A percentile compares a stretch with the other conserved stretches of the same genome.
Conservation (phyloP, 768 basidiomycete genomes). For the Boletales sp. region DNA sequence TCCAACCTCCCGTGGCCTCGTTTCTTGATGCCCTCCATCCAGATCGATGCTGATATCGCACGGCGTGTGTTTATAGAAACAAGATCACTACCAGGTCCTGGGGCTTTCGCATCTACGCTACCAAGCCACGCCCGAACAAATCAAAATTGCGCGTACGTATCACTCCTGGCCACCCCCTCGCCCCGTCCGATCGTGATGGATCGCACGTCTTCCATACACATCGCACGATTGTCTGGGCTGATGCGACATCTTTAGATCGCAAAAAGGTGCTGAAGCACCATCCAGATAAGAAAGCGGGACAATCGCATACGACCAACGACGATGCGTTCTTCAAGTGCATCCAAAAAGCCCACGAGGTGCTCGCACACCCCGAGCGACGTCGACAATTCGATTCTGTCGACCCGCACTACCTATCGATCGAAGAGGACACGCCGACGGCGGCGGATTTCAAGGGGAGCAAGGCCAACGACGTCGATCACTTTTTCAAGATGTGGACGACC, state of each 20-base stretch:
- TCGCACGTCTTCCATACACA: neutral
- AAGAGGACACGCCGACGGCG: conserved; percentile 73
- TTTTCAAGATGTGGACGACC: conserved; percentile 73
- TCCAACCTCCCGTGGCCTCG: neutral
- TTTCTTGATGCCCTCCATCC: neutral
- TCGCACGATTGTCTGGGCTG: no score
- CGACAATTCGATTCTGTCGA: conserved; percentile 98
- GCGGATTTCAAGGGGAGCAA: conserved; percentile 48
- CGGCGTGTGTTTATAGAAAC: conserved; percentile 56
- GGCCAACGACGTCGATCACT: conserved; percentile 51
- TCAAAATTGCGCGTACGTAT: conserved; percentile 89
- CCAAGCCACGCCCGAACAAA: conserved; percentile 85
- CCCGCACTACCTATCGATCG: conserved; percentile 64
- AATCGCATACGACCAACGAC: conserved; percentile 83
- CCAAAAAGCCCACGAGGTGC: conserved; percentile 94
- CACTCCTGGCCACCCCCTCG: neutral
- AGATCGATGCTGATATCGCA: conserved; percentile 7
- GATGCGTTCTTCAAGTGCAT: conserved; percentile 99
- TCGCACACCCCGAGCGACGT: conserved; percentile 81
- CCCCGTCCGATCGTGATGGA: conserved; percentile 9
- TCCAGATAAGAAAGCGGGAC: conserved; percentile 89
- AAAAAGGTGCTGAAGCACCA: conserved; percentile 99
- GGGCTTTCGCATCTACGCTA: conserved; percentile 89
- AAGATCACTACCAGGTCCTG: conserved; percentile 97
- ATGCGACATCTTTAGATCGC: conserved; percentile 56